Percentiles rank a stretch among this genome's conserved stretches.
Evolutionary conservation across 2,329 filamentous ascomycete species (phyloP).

Genomic region (Trichoderma sp.): DNA sequence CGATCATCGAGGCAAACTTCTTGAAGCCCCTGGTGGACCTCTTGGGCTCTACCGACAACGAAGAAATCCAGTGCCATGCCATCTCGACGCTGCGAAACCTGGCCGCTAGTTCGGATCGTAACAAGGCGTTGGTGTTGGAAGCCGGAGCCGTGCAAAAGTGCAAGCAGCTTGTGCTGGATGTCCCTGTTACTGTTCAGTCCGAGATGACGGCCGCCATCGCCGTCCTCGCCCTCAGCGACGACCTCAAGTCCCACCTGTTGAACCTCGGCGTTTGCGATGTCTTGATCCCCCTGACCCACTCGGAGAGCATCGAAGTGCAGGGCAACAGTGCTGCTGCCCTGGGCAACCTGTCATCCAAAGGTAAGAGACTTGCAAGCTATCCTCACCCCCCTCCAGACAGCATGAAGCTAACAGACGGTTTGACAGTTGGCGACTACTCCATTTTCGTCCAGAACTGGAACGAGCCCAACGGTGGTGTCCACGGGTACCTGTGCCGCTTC

Average conservation of each 20-base stretch:
- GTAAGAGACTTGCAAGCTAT: conserved; percentile 49
- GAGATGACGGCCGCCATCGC: conserved; percentile 99
- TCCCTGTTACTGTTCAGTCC: conserved; percentile 91
- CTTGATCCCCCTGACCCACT: conserved; percentile 91
- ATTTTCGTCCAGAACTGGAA: conserved; percentile 96
- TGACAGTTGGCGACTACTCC: conserved; percentile 86
- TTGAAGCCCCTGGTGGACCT: conserved; percentile 91
- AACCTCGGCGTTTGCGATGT: conserved; percentile 95
- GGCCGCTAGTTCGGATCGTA: conserved; percentile 93
- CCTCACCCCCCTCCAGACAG: no score
- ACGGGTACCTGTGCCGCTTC: conserved; percentile 92
- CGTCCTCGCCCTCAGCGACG: conserved; percentile 91
- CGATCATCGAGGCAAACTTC: conserved; percentile 97
- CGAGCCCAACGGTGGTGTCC: conserved; percentile 89
- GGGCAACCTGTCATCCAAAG: conserved; percentile 95
- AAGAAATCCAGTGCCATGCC: conserved; percentile 98
- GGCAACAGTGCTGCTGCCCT: conserved; percentile 96
- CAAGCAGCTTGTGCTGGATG: conserved; percentile 92
- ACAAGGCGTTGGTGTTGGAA: conserved; percentile 96
- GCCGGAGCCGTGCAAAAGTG: conserved; percentile 97
- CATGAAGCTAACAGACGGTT: not conserved
- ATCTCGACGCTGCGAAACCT: conserved; percentile 96
- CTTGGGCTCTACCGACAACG: conserved; percentile 92
- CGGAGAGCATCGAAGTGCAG: conserved; percentile 95
- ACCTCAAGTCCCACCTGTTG: conserved; percentile 87